Percentiles rank a stretch among this genome's conserved stretches.
These are phyloP conservation scores for Flaveria ramosissima DNA, from an alignment of 129 eudicot genomes.

Conservation along the genomic window DNA sequence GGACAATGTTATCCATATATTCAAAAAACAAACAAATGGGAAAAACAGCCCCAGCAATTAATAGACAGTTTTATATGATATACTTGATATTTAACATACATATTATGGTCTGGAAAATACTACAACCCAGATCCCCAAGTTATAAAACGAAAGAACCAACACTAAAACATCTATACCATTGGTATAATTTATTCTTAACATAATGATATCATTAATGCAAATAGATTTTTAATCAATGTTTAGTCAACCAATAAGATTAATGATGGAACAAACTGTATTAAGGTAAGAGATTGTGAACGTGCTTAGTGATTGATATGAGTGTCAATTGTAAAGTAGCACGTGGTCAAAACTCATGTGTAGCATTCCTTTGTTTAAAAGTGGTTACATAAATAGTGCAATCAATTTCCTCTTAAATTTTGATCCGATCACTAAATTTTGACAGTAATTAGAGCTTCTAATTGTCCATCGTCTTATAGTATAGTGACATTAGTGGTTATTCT, in stretches of 20 bases:
- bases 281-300: not conserved
- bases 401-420: not conserved
- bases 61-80: no score
- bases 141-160: no score
- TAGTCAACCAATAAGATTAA: not conserved
- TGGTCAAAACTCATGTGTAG: conserved; percentile 17
- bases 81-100: no score
- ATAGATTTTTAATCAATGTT: not conserved
- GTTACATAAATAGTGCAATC: not conserved
- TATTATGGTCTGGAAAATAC: no score
- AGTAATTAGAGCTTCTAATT: not conserved
- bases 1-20: no score
- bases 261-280: not conserved
- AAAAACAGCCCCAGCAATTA: no score
- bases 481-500: no score
- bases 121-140: no score
- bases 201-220: no score
- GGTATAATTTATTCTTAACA: not conserved
- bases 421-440: not conserved
- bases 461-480: no score
- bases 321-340: conserved; percentile 14
- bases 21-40: no score
- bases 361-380: conserved; percentile 10
- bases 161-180: no score
- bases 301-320: conserved; percentile 20